Base-by-base conservation (phyloP, 768 basidiomycete species). In the Scleroderma bovista region DNA sequence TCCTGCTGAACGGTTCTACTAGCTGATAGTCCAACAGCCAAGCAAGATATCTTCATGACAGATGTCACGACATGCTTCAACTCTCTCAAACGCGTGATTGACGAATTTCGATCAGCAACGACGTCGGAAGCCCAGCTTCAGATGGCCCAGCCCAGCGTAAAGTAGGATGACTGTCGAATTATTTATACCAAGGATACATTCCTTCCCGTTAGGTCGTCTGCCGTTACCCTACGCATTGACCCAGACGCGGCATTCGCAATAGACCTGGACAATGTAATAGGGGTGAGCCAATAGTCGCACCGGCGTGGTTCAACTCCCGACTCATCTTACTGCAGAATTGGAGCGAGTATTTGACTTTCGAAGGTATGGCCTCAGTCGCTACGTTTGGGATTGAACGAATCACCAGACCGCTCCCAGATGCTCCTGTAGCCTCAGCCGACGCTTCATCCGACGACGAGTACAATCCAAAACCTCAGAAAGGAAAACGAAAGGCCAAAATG, bases 51-150 rank as follows among this genome's bases (percentile, higher is more conserved):
- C 6, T 85, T 94, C 55, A 69, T 86, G 59, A 75, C 79, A 16
- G 93, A 95, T 64, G 88, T 93, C 32, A 84, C 81, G 31, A 77
- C 75, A 17, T 92, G 89, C 59, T 88, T 86, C 55, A 72, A 81
- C 34, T 76, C 84, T 11, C 72, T 95, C 41, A 91, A 88, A 71
- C 88, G 88, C 60, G 79, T 86, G 3, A 78, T 90, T 33, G 76
- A 84, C 54, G 84, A 93, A 48, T 56, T 86, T 54, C 76, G 77
- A 47, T 69, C 74, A 3, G 52, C 70, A 34, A 60, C 73, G 12
- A 67, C 71, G 1, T 63, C 68, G 39, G 78, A 77, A 44, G 73
- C 70, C 9, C 75, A 82, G 32, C 70, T 90, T 24, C 84, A 91
- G 62, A 83, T 92, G 80, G 73, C 73, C 17, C 86, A 88, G 55